Conservation (phyloP, 768 basidiomycete species). For the Termitomyces sp. region DNA sequence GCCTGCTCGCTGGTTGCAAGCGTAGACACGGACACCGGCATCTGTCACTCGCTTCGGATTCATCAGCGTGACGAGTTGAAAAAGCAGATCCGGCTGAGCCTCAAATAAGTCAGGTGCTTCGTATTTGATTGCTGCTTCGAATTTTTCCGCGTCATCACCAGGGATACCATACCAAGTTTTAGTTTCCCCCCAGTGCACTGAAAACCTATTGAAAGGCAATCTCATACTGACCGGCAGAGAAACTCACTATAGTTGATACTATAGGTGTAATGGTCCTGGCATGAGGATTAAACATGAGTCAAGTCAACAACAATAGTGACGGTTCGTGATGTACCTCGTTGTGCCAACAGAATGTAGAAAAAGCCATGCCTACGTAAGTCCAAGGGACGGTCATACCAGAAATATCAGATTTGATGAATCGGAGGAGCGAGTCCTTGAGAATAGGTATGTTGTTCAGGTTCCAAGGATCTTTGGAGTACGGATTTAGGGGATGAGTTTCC, state of each 20-base stretch:
- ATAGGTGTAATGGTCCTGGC: conserved; percentile 96
- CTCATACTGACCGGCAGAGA: conserved; percentile 5
- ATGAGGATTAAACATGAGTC: neutral
- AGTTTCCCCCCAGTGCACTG: conserved; percentile 99
- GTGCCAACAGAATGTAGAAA: conserved; percentile 99
- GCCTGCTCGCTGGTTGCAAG: conserved; percentile 93
- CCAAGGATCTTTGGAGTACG: conserved; percentile 91
- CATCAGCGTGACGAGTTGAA: conserved; percentile 97
- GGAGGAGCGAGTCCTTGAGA: conserved; percentile 83
- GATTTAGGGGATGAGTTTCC: conserved; percentile 86
- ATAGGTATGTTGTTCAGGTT: conserved; percentile 98
- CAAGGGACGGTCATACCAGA: conserved; percentile 99
- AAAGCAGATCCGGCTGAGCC: conserved; percentile 93
- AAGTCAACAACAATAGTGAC: neutral
- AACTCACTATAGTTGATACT: conserved; percentile 90
- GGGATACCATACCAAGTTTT: conserved; percentile 99
- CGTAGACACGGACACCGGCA: conserved; percentile 88
- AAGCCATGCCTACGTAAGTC: conserved; percentile 99
- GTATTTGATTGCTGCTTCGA: conserved; percentile 90
- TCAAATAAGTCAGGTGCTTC: conserved; percentile 98
- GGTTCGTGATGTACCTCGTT: conserved; percentile 61
- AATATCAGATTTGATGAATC: conserved; percentile 97
- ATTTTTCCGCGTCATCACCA: conserved; percentile 91
- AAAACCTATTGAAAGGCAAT: conserved; percentile 6
- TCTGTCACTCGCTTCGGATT: conserved; percentile 83